Evolutionary conservation across 495 filamentous ascomycete species (phyloP).

Genomic region (Aspergillus olivimuriae): DNA sequence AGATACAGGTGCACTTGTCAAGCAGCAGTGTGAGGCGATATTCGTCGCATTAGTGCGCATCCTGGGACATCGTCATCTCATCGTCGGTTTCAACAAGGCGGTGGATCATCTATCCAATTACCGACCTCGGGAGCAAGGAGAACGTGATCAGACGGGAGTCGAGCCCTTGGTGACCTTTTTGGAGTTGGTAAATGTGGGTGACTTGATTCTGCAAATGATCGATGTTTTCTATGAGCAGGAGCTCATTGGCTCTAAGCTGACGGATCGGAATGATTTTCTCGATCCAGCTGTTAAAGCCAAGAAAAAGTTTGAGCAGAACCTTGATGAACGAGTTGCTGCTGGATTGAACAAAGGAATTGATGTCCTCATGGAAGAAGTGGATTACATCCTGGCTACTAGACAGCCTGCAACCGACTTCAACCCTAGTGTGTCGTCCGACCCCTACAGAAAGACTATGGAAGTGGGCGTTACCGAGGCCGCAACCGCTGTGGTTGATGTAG

Average conservation of each 20-base stretch:
- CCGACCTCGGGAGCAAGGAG: constrained; percentile 77
- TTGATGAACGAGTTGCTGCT: constrained; percentile 93
- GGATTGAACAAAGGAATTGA: constrained; percentile 97
- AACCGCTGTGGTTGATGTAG: constrained; percentile 69
- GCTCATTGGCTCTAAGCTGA: constrained; percentile 71
- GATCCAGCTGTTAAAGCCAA: constrained; percentile 88
- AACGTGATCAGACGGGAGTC: constrained; percentile 65
- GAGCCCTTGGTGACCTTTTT: constrained; percentile 93
- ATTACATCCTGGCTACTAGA: constrained; percentile 85
- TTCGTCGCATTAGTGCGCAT: constrained; percentile 80
- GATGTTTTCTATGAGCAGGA: constrained; percentile 99
- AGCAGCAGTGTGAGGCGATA: constrained; percentile 84
- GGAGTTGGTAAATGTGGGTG: constrained; percentile 95
- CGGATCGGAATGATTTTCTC: constrained; percentile 89
- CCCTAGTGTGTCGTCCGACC: constrained; percentile 50
- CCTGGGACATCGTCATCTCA: constrained; percentile 81
- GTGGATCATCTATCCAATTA: constrained; percentile 88
- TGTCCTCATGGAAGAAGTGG: constrained; percentile 96
- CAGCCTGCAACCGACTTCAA: constrained; percentile 89
- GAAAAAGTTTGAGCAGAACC: constrained; percentile 98
- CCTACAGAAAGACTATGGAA: constrained; percentile 51
- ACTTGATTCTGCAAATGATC: constrained; percentile 98
- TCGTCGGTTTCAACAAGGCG: constrained; percentile 84
- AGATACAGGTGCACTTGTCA: constrained; percentile 73
- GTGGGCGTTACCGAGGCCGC: constrained; percentile 79